phyloP scores from a whole-genome alignment of 1,284 basidiomycete genomes.

The Trichosporon ovoides region DNA sequence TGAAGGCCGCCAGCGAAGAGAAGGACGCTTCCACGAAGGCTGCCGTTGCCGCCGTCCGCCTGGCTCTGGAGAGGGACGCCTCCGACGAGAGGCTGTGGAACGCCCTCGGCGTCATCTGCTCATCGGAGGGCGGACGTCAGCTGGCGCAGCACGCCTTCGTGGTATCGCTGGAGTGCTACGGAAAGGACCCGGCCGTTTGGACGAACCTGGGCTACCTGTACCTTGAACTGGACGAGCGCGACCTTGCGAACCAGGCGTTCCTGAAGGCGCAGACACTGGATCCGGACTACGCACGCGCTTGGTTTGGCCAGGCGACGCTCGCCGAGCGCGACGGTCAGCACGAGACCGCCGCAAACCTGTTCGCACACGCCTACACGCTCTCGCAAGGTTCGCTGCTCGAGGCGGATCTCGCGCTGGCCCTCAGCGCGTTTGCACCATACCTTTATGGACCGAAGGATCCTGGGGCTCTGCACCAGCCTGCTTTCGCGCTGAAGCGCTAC shows the following conservation, averaged over 20 bases:
- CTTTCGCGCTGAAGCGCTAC: slow-evolving; percentile 75
- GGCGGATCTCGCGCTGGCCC: slow-evolving; percentile 75
- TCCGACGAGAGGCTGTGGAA: slow-evolving; percentile 76
- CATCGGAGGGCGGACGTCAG: slow-evolving; percentile 34
- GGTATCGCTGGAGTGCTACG: slow-evolving; percentile 76
- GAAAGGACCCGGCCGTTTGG: slow-evolving; percentile 77
- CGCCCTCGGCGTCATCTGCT: slow-evolving; percentile 44
- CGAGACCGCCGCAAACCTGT: slow-evolving; percentile 62
- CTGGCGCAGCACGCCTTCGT: slow-evolving; percentile 87
- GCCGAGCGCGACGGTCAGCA: slow-evolving; percentile 63
- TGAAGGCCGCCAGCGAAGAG: slow-evolving; percentile 35
- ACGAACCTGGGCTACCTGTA: slow-evolving; percentile 86
- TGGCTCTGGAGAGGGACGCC: slow-evolving; percentile 71
- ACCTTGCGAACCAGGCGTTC: slow-evolving; percentile 81
- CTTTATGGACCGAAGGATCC: slow-evolving; percentile 21
- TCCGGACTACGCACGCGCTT: slow-evolving; percentile 83
- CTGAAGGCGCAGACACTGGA: slow-evolving; percentile 84
- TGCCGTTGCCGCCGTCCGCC: slow-evolving; percentile 62
- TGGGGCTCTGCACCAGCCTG: slow-evolving; percentile 59
- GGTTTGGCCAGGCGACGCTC: slow-evolving; percentile 87
- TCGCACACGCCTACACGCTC: slow-evolving; percentile 76
- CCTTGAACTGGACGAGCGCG: slow-evolving; percentile 68
- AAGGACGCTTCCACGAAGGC: slow-evolving; percentile 52
- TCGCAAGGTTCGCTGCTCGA: slow-evolving; percentile 65
- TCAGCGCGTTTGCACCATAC: slow-evolving; percentile 58